Evolutionary conservation across 2,329 filamentous ascomycete species (phyloP).

Genomic region (Cryphonectria nitschkei): DNA sequence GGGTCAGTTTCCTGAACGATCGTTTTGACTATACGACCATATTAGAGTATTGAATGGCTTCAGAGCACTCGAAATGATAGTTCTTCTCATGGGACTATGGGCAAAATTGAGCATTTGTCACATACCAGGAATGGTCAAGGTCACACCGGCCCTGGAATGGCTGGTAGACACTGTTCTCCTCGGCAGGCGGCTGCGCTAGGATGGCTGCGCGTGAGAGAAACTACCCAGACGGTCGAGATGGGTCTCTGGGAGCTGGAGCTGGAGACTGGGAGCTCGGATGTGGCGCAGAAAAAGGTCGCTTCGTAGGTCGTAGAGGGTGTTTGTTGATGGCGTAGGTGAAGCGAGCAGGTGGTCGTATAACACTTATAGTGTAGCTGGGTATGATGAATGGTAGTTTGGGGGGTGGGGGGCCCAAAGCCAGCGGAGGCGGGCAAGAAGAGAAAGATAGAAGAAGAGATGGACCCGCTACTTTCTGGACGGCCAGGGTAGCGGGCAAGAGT

Average conservation of each 20-base stretch:
- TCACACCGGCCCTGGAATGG: not conserved
- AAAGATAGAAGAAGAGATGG: constrained; percentile 2
- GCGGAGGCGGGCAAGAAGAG: not conserved
- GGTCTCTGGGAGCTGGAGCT: not conserved
- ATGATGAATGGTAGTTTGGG: not conserved
- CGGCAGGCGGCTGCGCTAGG: too few relatives aligned
- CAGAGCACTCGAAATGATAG: not conserved
- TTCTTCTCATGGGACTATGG: not conserved
- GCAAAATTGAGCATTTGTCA: not conserved
- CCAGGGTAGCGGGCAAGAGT: constrained; percentile 8
- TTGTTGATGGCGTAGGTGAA: not conserved
- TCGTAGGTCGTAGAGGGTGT: not conserved
- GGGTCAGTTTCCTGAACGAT: not conserved
- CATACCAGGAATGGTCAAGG: not conserved
- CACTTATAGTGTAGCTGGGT: not conserved
- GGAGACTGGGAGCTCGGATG: not conserved
- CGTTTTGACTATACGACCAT: not conserved
- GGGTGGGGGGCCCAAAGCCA: not conserved
- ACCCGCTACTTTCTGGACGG: not conserved
- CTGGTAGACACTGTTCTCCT: not conserved
- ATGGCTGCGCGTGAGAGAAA: not conserved
- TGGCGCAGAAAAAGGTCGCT: not conserved
- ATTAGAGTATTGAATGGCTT: not conserved
- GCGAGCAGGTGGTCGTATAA: not conserved
- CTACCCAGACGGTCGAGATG: not conserved